Evolutionary conservation across 2,329 filamentous ascomycete genomes (phyloP).

Genomic region (Podosphaera xanthii): DNA sequence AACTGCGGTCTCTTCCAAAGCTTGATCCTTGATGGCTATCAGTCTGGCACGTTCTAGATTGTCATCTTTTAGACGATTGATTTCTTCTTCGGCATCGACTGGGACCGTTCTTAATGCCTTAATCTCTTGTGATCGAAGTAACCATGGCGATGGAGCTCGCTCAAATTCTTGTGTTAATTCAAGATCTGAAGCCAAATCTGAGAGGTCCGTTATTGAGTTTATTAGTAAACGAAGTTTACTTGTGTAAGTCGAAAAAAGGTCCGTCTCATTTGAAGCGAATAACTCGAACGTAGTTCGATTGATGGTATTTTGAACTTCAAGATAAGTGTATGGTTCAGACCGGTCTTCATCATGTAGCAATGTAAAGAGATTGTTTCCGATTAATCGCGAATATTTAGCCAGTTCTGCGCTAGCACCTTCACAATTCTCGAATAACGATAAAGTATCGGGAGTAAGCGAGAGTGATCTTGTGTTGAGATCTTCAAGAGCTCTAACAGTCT

Average conservation of each 20-base stretch:
- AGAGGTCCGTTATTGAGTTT: conserved; percentile 44
- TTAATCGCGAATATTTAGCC: conserved; percentile 38
- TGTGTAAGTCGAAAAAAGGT: conserved; percentile 46
- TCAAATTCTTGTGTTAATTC: conserved; percentile 63
- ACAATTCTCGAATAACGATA: conserved; percentile 45
- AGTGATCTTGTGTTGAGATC: conserved; percentile 58
- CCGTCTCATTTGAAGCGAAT: conserved; percentile 36
- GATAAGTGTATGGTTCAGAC: conserved; percentile 39
- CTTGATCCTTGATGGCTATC: conserved; percentile 53
- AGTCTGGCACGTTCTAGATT: conserved; percentile 53
- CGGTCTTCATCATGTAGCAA: conserved; percentile 52
- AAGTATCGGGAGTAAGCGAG: conserved; percentile 44
- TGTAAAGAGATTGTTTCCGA: conserved; percentile 39
- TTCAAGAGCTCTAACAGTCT: conserved; percentile 52
- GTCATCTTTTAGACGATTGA: conserved; percentile 58
- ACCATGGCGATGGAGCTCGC: conserved; percentile 54
- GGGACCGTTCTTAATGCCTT: conserved; percentile 62
- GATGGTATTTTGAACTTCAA: conserved; percentile 43
- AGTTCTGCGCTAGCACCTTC: conserved; percentile 42
- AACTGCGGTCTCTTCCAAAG: conserved; percentile 66
- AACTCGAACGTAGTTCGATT: conserved; percentile 27
- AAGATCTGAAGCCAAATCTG: conserved; percentile 44
- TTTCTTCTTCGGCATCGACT: conserved; percentile 65
- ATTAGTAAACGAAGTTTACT: conserved; percentile 43
- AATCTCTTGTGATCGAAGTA: conserved; percentile 57